Base-by-base conservation (phyloP, 2,329 filamentous ascomycete species). In the Aspergillus pseudoglaucus region DNA sequence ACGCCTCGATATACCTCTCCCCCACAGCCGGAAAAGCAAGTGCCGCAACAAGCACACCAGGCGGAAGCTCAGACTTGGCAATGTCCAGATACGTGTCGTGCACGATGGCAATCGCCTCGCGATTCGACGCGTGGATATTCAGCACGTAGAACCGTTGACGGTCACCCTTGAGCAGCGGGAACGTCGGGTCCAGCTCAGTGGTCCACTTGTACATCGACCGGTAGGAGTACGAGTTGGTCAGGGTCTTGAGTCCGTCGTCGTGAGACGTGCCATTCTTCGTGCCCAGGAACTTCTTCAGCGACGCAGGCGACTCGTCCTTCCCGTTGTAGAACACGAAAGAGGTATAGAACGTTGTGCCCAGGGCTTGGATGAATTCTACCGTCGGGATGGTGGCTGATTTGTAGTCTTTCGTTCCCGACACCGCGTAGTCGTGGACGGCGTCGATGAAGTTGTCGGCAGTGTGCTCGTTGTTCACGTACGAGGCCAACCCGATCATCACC, bases 1-100 rank as follows among this genome's bases (percentile, higher is more conserved):
- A 48, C 1, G 47, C 37, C 6, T 35, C 40, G 42, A 45, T 45
- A 8, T 33, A 48, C 12, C 20, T 48, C 25, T 48, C 42, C 2
- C 42, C 46, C 15, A 49, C 38, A 6, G 49, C 42, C 10, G 48
- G 46, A 6, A 49, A 45, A 7, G 38, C 38, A 8, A 40, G 38
- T 22, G 17, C 38, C 17, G 20, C 17, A 18, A 40, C 20, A 6
- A 20, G 20, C 9, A 40, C 17, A 2, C 38, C 38, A 15, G 14
- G 38, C 8, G 38, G 38, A n/a, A 20, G 17, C 17, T 20, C 17
- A 5, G 17, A 20, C 18, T 23, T 40, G 17, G 38, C 20, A 14
- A 23, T 23, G 7, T 23, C 38, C 17, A 23, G 9, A 3, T 20
- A 40, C 17, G 38, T 40, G 6, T 40, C 38, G 38, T 40, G 38